phyloP scores from a whole-genome alignment of 2,329 filamentous ascomycete species.

The Claviceps quebecensis region DNA sequence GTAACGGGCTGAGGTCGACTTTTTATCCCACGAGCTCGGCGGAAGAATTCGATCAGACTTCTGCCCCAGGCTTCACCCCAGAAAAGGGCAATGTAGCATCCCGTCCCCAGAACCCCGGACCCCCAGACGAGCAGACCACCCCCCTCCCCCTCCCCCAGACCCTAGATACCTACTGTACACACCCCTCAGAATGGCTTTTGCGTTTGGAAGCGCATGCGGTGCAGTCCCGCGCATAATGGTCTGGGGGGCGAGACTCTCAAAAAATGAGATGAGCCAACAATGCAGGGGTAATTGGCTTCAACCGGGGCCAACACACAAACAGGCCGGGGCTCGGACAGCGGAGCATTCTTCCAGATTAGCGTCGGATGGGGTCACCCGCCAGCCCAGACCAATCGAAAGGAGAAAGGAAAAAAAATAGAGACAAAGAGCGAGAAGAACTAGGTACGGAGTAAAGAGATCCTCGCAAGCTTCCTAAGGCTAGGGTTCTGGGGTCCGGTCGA shows the following conservation, averaged over 20 bases:
- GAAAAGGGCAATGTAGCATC: slow-evolving; percentile 1
- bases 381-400: not conserved
- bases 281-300: slow-evolving; percentile 1
- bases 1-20: slow-evolving; percentile 2
- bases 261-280: not conserved
- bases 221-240: not conserved
- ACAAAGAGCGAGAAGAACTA: not conserved
- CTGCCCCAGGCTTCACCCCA: not conserved
- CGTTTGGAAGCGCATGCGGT: not conserved
- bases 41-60: slow-evolving; percentile 2
- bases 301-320: too few species aligned
- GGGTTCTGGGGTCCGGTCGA: too few species aligned
- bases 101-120: not conserved
- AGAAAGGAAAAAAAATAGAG: not conserved
- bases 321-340: not conserved
- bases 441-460: too few species aligned
- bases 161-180: too few species aligned
- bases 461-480: too few species aligned
- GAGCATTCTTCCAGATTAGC: slow-evolving; percentile 1
- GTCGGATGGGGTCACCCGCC: not conserved
- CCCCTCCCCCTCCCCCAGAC: not conserved
- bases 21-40: slow-evolving; percentile 5
- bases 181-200: not conserved
- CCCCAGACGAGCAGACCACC: not conserved
- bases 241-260: not conserved